A percentile compares a stretch with the other conserved stretches of the same genome.
These are phyloP conservation scores for Mrakia frigida DNA, from an alignment of 768 basidiomycete species.

Conservation along the genomic window DNA sequence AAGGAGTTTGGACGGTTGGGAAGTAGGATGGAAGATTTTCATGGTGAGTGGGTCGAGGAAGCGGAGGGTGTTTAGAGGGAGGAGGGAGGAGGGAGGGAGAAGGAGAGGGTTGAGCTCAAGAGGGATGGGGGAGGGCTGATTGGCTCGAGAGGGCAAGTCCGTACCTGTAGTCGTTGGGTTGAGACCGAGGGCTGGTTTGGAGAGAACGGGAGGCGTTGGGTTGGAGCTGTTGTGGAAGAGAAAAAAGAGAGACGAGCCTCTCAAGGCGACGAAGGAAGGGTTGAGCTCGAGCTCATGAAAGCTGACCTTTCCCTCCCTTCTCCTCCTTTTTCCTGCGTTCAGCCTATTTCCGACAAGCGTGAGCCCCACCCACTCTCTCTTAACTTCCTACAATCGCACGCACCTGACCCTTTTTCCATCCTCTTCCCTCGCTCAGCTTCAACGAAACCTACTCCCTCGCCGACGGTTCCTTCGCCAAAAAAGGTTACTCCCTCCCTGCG, in stretches of 20 bases:
- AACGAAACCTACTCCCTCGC: slow-evolving; percentile 20
- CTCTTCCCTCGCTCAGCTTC: not conserved
- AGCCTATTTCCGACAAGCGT: slow-evolving; percentile 27
- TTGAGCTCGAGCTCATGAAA: no score
- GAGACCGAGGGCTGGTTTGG: not conserved
- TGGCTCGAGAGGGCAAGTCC: not conserved
- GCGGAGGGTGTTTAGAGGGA: not conserved
- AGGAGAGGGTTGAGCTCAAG: not conserved
- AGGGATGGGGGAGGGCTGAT: not conserved
- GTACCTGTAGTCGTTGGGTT: no score
- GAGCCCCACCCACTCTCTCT: not conserved
- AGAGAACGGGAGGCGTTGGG: no score
- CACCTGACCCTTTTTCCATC: not conserved
- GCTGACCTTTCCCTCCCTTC: no score
- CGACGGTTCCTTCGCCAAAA: slow-evolving; percentile 20
- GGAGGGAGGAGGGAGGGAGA: not conserved
- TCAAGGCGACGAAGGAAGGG: no score
- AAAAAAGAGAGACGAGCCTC: not conserved
- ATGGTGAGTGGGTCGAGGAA: not conserved
- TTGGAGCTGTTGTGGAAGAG: no score
- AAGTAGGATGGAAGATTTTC: slow-evolving; percentile 19
- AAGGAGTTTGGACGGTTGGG: slow-evolving; percentile 27
- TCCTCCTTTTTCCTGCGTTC: no score
- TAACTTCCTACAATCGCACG: not conserved
- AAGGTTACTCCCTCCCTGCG: not conserved